Evolutionary conservation across 306 rosid genomes (phyloP), one percentile per base, ranked within the genome.

Genomic region (Medicago ruthenica): DNA sequence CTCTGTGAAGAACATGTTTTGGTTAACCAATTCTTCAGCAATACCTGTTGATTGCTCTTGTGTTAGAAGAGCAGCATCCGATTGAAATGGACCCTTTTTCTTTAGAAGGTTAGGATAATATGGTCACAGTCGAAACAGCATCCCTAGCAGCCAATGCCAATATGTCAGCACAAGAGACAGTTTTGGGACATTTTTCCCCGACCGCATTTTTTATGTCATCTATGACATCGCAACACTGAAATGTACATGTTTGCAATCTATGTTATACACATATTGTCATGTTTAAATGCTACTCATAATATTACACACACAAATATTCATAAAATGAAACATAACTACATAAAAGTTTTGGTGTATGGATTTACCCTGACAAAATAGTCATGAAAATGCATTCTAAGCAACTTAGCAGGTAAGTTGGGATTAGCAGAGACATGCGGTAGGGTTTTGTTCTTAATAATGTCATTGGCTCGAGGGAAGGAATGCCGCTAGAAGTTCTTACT

Each of bases 111-210:
- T 11, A 36, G 7, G 7, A 36, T 36, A 4, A 36, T 4, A 7
- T 36, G 7, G 40, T 36, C 40, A 36, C 82, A 71, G 67, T 76
- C 1, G 90, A 82, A 60, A 89, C 78, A 10, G 92, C 70, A 55
- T 87, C 96, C 44, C 89, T 80, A 17, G 96, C 48, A 3, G 90
- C 85, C 75, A 87, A 84, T 48, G 96, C 71, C 8, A 90, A 36
- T 14, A 90, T 83, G 81, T 87, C 96, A 50, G 92, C 89, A 79
- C 92, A 87, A 18, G 96, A 87, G 4, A 90, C 96, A 57, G 82
- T 67, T 70, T 85, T 85, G 21, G 86, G 76, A 69, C 92, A 88
- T 62, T 44, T 77, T 8, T 71, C 78, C 74, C 88, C 92, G 3
- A 90, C 8, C 9, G 55, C 70, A 7, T 9, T 53, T 79, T 90